Evolutionary conservation across 2,329 filamentous ascomycete genomes (phyloP), one percentile per base, ranked within the genome.

Genomic region (Pyrenophora tritici-repentis): DNA sequence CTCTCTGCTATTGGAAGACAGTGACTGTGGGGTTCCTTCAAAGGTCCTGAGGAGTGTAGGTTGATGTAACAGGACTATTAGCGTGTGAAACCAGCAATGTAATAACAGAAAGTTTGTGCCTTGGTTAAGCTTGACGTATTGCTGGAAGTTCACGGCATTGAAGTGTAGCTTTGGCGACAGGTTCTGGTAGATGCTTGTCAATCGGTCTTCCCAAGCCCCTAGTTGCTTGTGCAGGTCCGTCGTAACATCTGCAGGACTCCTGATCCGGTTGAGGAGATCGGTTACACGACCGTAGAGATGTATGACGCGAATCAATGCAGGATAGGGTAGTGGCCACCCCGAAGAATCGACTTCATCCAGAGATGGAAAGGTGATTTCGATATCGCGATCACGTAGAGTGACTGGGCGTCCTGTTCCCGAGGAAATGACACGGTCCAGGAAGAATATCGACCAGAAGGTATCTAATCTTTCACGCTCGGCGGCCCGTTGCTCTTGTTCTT

Each of bases 371-470:
- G 84, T 83, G 6, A 95, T 80, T 69, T 95, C 91, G 58, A 93
- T 92, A 60, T 95, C 91, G 53, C 90, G 87, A 66, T 95, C 90
- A 41, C 88, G 85, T 24, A 96, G 80, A 0, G 90, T 95, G 9
- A 93, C 91, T 0, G 90, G 88, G 13, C 91, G 82, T 8, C 91
- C 91, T 0, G 90, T 94, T 0, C 91, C 91, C 0, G 89, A 93
- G 0, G 91, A 95, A 20, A 96, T 93, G 55, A 93, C 87, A 16
- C 91, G 83, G 65, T 96, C 91, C 1, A 96, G 81, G 58, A 95
- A 87, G 71, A 95, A 95, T 9, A 96, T 88, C 3, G 90, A 87
- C 91, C 91, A 96, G 60, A 96, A 91, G 0, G 91, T 93, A 63
- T 96, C 90, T 36, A 91, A 86, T 13, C 90, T 84, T 67, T 95